A percentile compares a stretch with the other conserved stretches of the same genome.
Conservation (phyloP, 345 rosid species). For the Noccaea bulbosa region DNA sequence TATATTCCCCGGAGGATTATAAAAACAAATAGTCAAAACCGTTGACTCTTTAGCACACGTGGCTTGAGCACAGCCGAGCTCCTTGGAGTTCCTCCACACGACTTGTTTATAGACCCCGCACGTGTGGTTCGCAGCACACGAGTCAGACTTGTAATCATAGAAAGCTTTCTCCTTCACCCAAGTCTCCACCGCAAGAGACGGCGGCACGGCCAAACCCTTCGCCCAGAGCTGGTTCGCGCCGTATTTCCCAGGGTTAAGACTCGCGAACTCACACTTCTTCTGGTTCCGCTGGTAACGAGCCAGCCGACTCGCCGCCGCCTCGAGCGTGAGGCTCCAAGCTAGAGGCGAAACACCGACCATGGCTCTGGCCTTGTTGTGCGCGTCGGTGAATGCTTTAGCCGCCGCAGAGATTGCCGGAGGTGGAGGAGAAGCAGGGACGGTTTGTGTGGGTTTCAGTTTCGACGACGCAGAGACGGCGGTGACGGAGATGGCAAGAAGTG, state of each 20-base stretch:
- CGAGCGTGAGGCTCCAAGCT: constrained; percentile 64
- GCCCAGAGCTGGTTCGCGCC: constrained; percentile 79
- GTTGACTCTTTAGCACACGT: constrained; percentile 54
- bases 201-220: constrained; percentile 57
- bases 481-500: constrained; percentile 44
- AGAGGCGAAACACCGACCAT: constrained; percentile 66
- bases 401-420: constrained; percentile 37
- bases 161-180: constrained; percentile 75
- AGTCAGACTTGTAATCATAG: constrained; percentile 59
- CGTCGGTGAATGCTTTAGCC: constrained; percentile 58
- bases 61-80: constrained; percentile 76
- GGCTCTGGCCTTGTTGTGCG: constrained; percentile 80
- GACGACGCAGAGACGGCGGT: neutral
- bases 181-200: constrained; percentile 60
- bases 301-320: constrained; percentile 51
- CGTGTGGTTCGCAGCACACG: constrained; percentile 56
- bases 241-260: constrained; percentile 54
- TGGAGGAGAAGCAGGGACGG: constrained; percentile 15
- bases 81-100: constrained; percentile 74
- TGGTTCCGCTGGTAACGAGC: constrained; percentile 70
- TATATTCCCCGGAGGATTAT: constrained; percentile 81
- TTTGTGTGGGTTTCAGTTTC: constrained; percentile 9
- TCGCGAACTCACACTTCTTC: constrained; percentile 72
- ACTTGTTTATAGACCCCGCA: constrained; percentile 87
- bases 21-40: constrained; percentile 74